Percentiles rank a stretch among this genome's conserved stretches.
Evolutionary conservation across 1,284 basidiomycete genomes (phyloP).

Genomic region (Termitomyces sp.): DNA sequence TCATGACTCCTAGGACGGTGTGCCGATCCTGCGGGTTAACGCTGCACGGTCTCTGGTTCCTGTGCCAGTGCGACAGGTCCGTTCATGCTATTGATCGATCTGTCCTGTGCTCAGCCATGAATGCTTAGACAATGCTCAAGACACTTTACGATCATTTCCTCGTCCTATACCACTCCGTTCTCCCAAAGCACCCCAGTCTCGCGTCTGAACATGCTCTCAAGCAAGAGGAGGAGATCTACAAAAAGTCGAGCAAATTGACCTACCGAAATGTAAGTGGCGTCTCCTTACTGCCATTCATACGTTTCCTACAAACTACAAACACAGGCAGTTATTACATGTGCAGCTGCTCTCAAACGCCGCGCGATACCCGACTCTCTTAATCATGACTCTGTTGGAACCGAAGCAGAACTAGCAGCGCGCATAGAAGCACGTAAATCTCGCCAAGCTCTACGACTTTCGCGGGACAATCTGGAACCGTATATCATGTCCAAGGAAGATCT

Average conservation of each 20-base stretch:
- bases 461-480: conserved; percentile 49
- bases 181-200: conserved; percentile 46
- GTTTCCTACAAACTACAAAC: conserved; percentile 3
- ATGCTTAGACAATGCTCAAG: conserved; percentile 63
- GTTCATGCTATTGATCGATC: conserved; percentile 12
- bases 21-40: conserved; percentile 61
- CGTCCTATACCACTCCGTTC: conserved; percentile 55
- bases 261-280: conserved; percentile 64
- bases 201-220: conserved; percentile 70
- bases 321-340: conserved; percentile 70
- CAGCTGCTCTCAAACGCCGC: conserved; percentile 71
- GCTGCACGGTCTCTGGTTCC: conserved; percentile 63
- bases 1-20: conserved; percentile 40
- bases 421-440: conserved; percentile 56
- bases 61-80: conserved; percentile 65
- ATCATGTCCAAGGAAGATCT: conserved; percentile 58
- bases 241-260: conserved; percentile 64
- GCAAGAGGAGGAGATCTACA: conserved; percentile 76
- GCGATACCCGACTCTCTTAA: conserved; percentile 51
- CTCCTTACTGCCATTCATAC: conserved; percentile 4
- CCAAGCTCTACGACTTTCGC: conserved; percentile 52
- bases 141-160: conserved; percentile 64
- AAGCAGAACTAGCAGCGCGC: conserved; percentile 57
- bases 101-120: conserved; percentile 4
- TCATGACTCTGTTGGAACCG: conserved; percentile 80